A percentile compares a stretch with the other conserved stretches of the same genome.
These are phyloP conservation scores for Podospora pseudoanserina DNA, from an alignment of 495 filamentous ascomycete genomes.

Conservation along the genomic window DNA sequence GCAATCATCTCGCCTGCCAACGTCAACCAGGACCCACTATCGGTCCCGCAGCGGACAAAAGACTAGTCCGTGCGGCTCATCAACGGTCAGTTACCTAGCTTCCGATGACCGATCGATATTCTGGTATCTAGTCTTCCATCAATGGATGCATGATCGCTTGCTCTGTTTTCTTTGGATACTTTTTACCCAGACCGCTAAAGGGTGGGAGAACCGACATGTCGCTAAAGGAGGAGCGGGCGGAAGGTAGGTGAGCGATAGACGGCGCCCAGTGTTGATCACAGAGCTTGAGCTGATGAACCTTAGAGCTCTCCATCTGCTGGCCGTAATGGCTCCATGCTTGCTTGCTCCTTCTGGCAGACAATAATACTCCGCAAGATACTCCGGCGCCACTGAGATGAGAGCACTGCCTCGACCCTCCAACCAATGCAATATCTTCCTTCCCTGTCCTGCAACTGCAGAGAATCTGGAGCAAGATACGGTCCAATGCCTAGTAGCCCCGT, in stretches of 20 bases:
- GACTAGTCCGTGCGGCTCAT: not conserved
- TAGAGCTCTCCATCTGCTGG: not conserved
- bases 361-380: not conserved
- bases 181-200: too few relatives aligned
- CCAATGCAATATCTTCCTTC: not conserved
- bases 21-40: not conserved
- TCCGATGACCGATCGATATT: too few relatives aligned
- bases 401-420: not conserved
- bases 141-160: too few relatives aligned
- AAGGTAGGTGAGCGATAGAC: too few relatives aligned
- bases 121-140: too few relatives aligned
- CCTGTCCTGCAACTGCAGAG: not conserved
- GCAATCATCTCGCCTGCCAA: not conserved
- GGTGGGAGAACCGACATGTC: too few relatives aligned
- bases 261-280: too few relatives aligned
- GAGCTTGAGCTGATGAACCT: not conserved
- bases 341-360: too few relatives aligned
- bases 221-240: too few relatives aligned
- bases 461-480: not conserved
- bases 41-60: not conserved
- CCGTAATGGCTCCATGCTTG: too few relatives aligned
- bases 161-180: too few relatives aligned
- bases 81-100: too few relatives aligned
- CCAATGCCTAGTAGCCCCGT: not conserved
- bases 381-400: not conserved